phyloP scores from a whole-genome alignment of 306 rosid genomes.

The Leucaena leucocephala region DNA sequence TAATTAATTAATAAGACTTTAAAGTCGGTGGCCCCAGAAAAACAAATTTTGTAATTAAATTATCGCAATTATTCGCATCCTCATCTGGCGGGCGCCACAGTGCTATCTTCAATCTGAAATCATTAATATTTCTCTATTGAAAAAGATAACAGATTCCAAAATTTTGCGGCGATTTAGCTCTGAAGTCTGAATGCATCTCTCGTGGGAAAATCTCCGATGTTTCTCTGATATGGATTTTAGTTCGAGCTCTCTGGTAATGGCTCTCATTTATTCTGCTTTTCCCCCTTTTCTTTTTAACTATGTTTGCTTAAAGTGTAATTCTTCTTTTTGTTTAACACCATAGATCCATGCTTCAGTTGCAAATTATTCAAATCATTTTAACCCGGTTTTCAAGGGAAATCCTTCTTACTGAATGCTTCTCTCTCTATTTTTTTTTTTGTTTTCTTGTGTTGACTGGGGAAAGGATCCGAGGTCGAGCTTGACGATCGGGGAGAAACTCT shows the following conservation, averaged over 20 bases:
- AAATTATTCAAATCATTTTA: no score
- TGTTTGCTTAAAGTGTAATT: neutral
- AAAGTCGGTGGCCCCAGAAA: neutral
- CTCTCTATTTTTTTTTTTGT: neutral
- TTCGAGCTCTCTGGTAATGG: slow-evolving; percentile 28
- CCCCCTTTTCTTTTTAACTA: neutral
- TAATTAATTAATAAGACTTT: no score
- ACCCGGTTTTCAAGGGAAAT: neutral
- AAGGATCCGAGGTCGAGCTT: slow-evolving; percentile 47
- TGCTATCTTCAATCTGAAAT: neutral
- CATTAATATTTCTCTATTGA: neutral
- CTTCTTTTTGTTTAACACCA: neutral
- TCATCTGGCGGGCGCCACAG: neutral
- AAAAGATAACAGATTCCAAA: neutral
- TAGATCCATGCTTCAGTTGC: neutral
- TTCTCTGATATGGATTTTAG: slow-evolving; percentile 22
- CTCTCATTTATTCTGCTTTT: neutral
- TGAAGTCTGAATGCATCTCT: neutral
- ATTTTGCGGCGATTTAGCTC: neutral
- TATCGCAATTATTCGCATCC: no score
- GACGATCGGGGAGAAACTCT: slow-evolving; percentile 48
- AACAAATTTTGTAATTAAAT: no score
- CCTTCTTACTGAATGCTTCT: neutral
- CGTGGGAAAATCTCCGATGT: neutral
- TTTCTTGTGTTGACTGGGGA: neutral